These are phyloP conservation scores for Biscutella laevigata DNA, from an alignment of 441 rosid genomes.

Conservation along the genomic window DNA sequence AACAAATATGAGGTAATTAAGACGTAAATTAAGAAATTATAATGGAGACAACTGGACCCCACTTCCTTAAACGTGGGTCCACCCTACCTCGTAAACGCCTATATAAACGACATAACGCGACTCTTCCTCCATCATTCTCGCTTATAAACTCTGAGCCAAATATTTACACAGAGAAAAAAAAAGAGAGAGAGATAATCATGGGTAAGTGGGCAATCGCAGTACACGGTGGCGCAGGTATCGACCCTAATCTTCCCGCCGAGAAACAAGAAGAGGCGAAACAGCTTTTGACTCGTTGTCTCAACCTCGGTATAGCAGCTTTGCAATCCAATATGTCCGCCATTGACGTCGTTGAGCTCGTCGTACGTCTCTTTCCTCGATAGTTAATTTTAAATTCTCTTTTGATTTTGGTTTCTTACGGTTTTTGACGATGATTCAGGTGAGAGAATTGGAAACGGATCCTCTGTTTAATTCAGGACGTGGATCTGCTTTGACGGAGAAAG, in stretches of 20 bases:
- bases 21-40: too few species aligned
- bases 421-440: conserved; percentile 39
- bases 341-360: conserved; percentile 91
- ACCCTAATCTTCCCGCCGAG: conserved; percentile 73
- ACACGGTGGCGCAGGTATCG: conserved; percentile 97
- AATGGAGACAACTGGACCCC: conserved; percentile 1
- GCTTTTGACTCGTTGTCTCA: conserved; percentile 80
- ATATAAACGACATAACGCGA: conserved; percentile 19
- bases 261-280: conserved; percentile 74
- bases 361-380: too few species aligned
- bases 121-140: conserved; percentile 15
- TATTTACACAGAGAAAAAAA: neutral
- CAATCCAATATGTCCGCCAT: conserved; percentile 65
- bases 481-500: conserved; percentile 78
- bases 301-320: conserved; percentile 74
- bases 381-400: too few species aligned
- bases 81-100: neutral
- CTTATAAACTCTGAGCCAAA: conserved; percentile 9
- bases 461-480: conserved; percentile 90
- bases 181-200: conserved; percentile 46
- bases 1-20: too few species aligned
- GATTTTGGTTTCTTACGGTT: too few species aligned
- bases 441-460: conserved; percentile 82
- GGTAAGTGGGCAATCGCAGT: conserved; percentile 91
- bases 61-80: conserved; percentile 14